These are phyloP conservation scores for Taphrina flavorubra DNA, from an alignment of 1,139 yeast species.

Conservation along the genomic window DNA sequence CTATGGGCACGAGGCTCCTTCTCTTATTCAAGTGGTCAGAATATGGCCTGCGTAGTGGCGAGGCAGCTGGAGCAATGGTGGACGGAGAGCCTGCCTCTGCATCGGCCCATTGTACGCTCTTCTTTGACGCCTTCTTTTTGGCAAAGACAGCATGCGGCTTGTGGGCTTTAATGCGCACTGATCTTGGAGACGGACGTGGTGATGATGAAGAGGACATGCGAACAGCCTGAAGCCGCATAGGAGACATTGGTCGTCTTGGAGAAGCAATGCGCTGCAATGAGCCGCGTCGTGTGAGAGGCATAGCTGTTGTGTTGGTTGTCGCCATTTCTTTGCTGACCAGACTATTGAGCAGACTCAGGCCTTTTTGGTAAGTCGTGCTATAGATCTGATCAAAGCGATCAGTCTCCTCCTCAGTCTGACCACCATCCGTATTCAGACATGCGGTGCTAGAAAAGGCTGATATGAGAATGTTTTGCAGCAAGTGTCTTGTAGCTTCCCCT, in stretches of 20 bases:
- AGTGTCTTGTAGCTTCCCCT: not conserved
- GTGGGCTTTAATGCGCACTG: constrained; percentile 7
- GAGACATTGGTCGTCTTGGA: constrained; percentile 26
- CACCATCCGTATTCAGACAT: constrained; percentile 36
- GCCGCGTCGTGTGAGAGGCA: not conserved
- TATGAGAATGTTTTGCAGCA: constrained; percentile 10
- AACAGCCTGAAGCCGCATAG: constrained; percentile 17
- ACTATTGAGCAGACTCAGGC: not conserved
- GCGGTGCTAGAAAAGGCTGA: constrained; percentile 31
- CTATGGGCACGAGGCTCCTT: constrained; percentile 34
- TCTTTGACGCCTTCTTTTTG: constrained; percentile 29
- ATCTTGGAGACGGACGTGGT: constrained; percentile 34
- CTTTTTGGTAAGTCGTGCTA: constrained; percentile 22
- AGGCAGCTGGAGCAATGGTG: not conserved
- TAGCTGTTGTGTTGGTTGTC: not conserved
- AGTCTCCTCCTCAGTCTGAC: constrained; percentile 28
- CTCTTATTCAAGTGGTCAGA: constrained; percentile 14
- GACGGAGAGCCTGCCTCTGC: not conserved
- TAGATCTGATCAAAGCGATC: constrained; percentile 21
- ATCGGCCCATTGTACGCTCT: constrained; percentile 39
- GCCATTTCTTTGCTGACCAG: not conserved
- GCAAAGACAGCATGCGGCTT: constrained; percentile 34
- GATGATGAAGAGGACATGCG: constrained; percentile 31
- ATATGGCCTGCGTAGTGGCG: constrained; percentile 4
- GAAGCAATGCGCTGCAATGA: constrained; percentile 14